phyloP scores from a whole-genome alignment of 345 rosid species.

The Populus nigra region DNA sequence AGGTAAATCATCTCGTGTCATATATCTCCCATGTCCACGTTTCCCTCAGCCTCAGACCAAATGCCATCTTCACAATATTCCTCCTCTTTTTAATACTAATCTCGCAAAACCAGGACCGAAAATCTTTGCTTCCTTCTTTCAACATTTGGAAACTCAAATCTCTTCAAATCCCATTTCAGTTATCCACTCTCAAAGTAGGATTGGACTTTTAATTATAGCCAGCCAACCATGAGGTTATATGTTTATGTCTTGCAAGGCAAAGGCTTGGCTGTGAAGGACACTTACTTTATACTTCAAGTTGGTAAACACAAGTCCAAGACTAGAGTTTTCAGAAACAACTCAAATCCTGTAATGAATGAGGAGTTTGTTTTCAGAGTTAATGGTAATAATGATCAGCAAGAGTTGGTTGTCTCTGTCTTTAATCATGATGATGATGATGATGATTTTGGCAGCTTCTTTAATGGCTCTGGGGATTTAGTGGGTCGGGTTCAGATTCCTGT shows the following conservation, averaged over 20 bases:
- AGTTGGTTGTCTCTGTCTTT: slow-evolving; percentile 48
- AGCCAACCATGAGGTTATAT: slow-evolving; percentile 55
- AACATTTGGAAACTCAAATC: background rate
- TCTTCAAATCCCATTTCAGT: slow-evolving; percentile 4
- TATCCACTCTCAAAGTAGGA: background rate
- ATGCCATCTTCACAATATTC: no score
- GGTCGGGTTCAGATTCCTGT: slow-evolving; percentile 63
- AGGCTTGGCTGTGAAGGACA: slow-evolving; percentile 51
- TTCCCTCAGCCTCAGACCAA: no score
- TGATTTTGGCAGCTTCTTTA: slow-evolving; percentile 30
- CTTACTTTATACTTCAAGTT: slow-evolving; percentile 55
- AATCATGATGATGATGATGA: slow-evolving; percentile 43
- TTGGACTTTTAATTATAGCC: background rate
- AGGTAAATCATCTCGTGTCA: no score
- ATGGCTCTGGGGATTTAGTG: slow-evolving; percentile 39
- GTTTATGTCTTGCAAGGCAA: slow-evolving; percentile 69
- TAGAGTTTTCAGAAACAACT: slow-evolving; percentile 35
- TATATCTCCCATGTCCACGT: no score
- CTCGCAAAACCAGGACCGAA: background rate
- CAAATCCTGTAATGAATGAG: slow-evolving; percentile 71
- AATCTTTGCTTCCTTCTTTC: background rate
- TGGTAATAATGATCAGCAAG: slow-evolving; percentile 35
- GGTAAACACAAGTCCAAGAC: slow-evolving; percentile 72
- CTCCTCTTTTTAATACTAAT: background rate
- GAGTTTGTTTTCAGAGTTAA: slow-evolving; percentile 62